These are phyloP conservation scores for Neocallimastix lanati DNA, from an alignment of 192 early-diverging fungal species.

Conservation along the genomic window DNA sequence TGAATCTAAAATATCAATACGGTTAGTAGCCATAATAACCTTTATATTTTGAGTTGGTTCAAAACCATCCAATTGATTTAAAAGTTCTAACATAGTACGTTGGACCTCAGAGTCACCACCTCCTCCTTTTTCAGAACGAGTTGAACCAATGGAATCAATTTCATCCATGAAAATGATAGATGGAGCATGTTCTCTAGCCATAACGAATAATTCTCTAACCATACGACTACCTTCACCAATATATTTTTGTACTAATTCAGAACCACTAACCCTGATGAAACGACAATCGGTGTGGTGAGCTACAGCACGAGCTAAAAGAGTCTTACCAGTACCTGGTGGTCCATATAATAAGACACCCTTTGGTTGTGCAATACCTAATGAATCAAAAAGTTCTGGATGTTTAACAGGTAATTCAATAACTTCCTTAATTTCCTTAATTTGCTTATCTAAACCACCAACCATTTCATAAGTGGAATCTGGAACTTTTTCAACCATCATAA, in stretches of 20 bases:
- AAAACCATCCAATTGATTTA: slow-evolving; percentile 80
- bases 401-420: slow-evolving; percentile 99
- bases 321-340: slow-evolving; percentile 78
- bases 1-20: slow-evolving; percentile 77
- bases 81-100: slow-evolving; percentile 73
- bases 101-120: slow-evolving; percentile 80
- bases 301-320: slow-evolving; percentile 72
- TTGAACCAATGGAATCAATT: slow-evolving; percentile 77
- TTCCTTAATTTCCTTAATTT: slow-evolving; percentile 99
- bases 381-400: slow-evolving; percentile 96
- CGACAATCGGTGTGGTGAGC: slow-evolving; percentile 83
- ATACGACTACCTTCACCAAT: slow-evolving; percentile 84
- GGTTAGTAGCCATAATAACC: slow-evolving; percentile 81
- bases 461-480: slow-evolving; percentile 98
- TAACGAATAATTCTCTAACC: slow-evolving; percentile 29
- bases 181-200: slow-evolving; percentile 64
- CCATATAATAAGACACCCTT: slow-evolving; percentile 40
- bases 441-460: slow-evolving; percentile 96
- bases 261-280: slow-evolving; percentile 78
- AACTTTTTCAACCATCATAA: slow-evolving; percentile 99
- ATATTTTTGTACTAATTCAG: slow-evolving; percentile 81
- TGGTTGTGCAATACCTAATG: slow-evolving; percentile 94
- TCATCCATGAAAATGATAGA: slow-evolving; percentile 90
- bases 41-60: slow-evolving; percentile 85
- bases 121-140: slow-evolving; percentile 52